Base-by-base conservation (phyloP, 805 yeast genomes). In the Cyberlindnera veronae region DNA sequence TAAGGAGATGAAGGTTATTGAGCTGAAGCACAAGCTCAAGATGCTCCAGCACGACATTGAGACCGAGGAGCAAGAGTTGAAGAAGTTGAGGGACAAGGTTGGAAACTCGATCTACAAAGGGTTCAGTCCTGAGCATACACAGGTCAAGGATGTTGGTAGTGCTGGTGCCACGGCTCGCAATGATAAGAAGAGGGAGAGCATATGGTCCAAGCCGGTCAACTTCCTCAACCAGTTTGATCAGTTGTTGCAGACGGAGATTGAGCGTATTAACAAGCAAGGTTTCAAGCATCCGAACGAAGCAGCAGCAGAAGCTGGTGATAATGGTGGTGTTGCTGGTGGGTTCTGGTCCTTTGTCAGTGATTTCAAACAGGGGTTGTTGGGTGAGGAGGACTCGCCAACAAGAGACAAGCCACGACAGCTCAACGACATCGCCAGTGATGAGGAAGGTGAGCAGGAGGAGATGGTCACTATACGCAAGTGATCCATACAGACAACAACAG, bases 201-300 rank as follows among this genome's bases (percentile, higher is more conserved):
- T 64, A 14, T 67, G 71, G 71, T 59, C 77, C 4, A 79, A 74
- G 50, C 84, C 88, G 1, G 64, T 82, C 32, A 74, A 69, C 33
- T 66, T 81, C 37, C 68, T 83, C 34, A 86, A 79, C 49, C 86
- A 79, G 46, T 72, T 83, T 53, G 91, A 83, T 56, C 77, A 74
- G 38, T 66, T 80, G 59, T 63, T 83, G 23, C 86, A 78, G 53
- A 74, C 70, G 42, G 89, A 82, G 55, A 66, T 83, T 41, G 89
- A 81, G 48, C 77, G 72, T 46, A 61, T 72, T 18, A 63, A 46
- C 30, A 50, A 49, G 27, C 53, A 49, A 20, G 52, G 51, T 2
- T 48, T 46, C 35, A 45, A 49, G 33, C 34, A 37, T 27, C 36
- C 41, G 10, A 35, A 33, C 9, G 40, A 35, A 15, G 33, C 38